Base-by-base conservation (phyloP, 139 green algal species). In the Mychonastes homosphaera region DNA sequence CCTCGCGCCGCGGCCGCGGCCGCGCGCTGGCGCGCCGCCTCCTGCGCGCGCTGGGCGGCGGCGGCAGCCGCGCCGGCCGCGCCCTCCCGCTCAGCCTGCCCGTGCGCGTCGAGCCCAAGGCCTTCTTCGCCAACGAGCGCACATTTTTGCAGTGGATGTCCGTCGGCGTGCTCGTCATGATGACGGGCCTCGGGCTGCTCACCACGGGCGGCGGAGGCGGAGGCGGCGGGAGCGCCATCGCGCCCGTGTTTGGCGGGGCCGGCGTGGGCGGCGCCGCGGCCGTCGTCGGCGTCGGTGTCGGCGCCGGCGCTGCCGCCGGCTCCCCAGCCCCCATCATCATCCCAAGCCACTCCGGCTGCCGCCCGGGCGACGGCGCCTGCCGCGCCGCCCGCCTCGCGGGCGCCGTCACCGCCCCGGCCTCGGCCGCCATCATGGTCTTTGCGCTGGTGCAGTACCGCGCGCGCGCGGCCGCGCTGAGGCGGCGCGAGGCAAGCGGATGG, bases 61-160 rank as follows among this genome's bases (percentile, higher is more conserved):
- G 24, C 8, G 19, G 15, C 10, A 26, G 24, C n/a, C 38, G 33
- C 6, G 63, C n/a, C n/a, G n/a, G n/a, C n/a, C n/a, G n/a, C n/a
- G n/a, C n/a, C n/a, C n/a, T n/a, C n/a, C n/a, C n/a, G n/a, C n/a
- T n/a, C n/a, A n/a, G n/a, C 47, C 4, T 63, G 47, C 81, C 79
- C n/a, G 84, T 77, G 1, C 69, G 83, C 6, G 73, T 93, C 2
- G 87, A 95, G 71, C 86, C 86, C 55, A 94, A 94, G 67, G 89
- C 83, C n/a, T 89, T 89, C 59, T 86, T 88, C 33, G 85, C 88
- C 48, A 90, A 91, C 50, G 88, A 96, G 75, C 72, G 88, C 46
- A 96, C 88, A 16, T 93, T 96, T 64, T 72, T 95, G 54, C 5
- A 24, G 6, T 18, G 23, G n/a, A n/a, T n/a, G 38, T 15, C 15